Base-by-base conservation (phyloP, 2,329 filamentous ascomycete species). In the Emmonsia crescens region DNA sequence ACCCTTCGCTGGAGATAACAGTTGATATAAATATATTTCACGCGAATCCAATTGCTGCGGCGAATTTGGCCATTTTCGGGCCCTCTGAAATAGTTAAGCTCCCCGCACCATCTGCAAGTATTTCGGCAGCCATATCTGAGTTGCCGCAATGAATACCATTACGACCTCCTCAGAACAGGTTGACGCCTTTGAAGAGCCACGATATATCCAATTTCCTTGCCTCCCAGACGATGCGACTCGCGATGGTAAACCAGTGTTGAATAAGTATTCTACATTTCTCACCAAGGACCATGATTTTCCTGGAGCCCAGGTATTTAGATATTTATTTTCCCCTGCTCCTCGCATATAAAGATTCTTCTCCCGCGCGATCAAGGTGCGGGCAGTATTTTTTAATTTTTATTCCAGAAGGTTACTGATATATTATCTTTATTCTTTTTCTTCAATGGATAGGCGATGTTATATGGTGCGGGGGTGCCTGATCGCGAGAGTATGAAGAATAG, bases 261-360 rank as follows among this genome's bases (percentile, higher is more conserved):
- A 97, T 77, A 85, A 89, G 64, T 96, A 89, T 83, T 96, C 91
- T 4, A 85, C 89, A 21, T 86, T 84, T 52, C 77, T 96, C 63
- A 97, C 93, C 12, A 85, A 83, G 61, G 89, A 83, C 61, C 90
- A 96, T 85, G 91, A 96, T 75, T 96, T 89, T 69, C 92, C 93
- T 0, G 93, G 90, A 33, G 91, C 93, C 55, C 90, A 96, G 83
- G 90, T 89, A 74, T 62, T 61, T 64, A 33, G 14, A 42, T 14
- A 40, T 40, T 33, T 52, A 19, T 44, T 44, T 16, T 44, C 5
- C 42, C 19, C 42, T n/a, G 10, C 24, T 21, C 44, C n/a, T 31
- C 12, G 42, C 16, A 44, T 5, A 16, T 12, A 21, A 48, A 27
- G n/a, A 10, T 21, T 27, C n/a, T 33, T 33, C 5, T 33, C 49